These are phyloP conservation scores for Neurospora sp. DNA, from an alignment of 495 filamentous ascomycete genomes.

Conservation along the genomic window DNA sequence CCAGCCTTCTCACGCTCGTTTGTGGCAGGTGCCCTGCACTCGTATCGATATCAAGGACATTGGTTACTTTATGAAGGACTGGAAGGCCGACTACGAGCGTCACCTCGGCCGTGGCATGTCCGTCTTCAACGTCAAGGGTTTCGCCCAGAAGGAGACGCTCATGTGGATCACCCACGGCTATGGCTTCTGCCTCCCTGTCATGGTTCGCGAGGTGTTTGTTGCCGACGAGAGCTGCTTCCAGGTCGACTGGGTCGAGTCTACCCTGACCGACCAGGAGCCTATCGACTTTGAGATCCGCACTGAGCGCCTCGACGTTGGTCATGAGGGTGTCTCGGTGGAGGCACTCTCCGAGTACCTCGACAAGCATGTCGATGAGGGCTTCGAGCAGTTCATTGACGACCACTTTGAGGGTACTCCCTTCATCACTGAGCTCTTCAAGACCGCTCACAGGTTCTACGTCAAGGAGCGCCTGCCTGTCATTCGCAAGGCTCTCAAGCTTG, in stretches of 20 bases:
- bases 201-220: constrained; percentile 82
- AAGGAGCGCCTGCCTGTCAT: constrained; percentile 76
- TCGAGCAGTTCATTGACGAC: constrained; percentile 84
- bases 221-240: constrained; percentile 86
- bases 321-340: constrained; percentile 67
- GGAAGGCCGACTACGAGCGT: constrained; percentile 88
- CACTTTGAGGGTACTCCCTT: constrained; percentile 92
- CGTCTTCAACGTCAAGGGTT: constrained; percentile 88
- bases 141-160: constrained; percentile 65
- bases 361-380: constrained; percentile 78
- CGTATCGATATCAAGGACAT: constrained; percentile 96
- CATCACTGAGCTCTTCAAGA: constrained; percentile 88
- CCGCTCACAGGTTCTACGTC: constrained; percentile 77
- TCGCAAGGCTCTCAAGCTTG: constrained; percentile 81
- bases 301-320: constrained; percentile 72
- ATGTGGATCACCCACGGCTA: constrained; percentile 86
- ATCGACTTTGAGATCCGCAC: constrained; percentile 75
- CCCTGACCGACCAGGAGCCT: constrained; percentile 52
- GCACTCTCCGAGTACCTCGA: constrained; percentile 81
- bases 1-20: constrained; percentile 80
- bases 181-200: constrained; percentile 76
- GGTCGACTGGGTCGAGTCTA: constrained; percentile 79
- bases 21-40: constrained; percentile 94
- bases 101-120: constrained; percentile 79
- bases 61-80: constrained; percentile 95